Base-by-base conservation (phyloP, 371 early-diverging fungal species). In the Nematocida ausubeli region DNA sequence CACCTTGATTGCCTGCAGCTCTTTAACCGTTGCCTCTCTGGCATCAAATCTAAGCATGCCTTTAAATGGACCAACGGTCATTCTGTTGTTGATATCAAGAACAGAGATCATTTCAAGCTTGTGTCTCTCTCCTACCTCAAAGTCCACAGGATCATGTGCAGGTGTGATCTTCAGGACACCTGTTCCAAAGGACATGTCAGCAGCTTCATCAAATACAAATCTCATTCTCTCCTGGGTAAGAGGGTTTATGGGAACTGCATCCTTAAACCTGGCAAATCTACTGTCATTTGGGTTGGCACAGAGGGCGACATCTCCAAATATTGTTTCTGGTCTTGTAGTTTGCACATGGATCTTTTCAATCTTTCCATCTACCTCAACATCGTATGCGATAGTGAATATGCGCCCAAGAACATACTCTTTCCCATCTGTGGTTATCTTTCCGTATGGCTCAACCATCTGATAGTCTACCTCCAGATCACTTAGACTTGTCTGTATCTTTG, bases 101-200 rank as follows among this genome's bases (percentile, higher is more conserved):
- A 97, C 89, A 84, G 92, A 92, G 87, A 95, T 95, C 75, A 93
- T 91, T 80, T 90, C 87, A 30, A 98, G 89, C 63, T 90, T 89
- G 84, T 97, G 92, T 58, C 93, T 92, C 87, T 94, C 92, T 81
- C 95, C 96, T 51, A 96, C 90, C 82, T 90, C 91, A 84, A 92
- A 98, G 90, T 99, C 99, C 88, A 94, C 94, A 81, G 89, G 89
- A 87, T 99, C 99, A 86, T 98, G 97, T n/a, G 96, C 95, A 12
- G 94, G 96, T 0, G 99, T 97, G 73, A 99, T 93, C 88, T 99
- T 99, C 81, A 99, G 93, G 71, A 95, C 94, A 86, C 99, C 99
- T 35, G 96, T 95, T 86, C 97, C 98, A 84, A 96, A 95, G 5
- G 88, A 90, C 89, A 92, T 91, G 79, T 96, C 96, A 57, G 93